Conservation (phyloP, 2,329 filamentous ascomycete species). For the Parasarocladium wereldwijsianum region DNA sequence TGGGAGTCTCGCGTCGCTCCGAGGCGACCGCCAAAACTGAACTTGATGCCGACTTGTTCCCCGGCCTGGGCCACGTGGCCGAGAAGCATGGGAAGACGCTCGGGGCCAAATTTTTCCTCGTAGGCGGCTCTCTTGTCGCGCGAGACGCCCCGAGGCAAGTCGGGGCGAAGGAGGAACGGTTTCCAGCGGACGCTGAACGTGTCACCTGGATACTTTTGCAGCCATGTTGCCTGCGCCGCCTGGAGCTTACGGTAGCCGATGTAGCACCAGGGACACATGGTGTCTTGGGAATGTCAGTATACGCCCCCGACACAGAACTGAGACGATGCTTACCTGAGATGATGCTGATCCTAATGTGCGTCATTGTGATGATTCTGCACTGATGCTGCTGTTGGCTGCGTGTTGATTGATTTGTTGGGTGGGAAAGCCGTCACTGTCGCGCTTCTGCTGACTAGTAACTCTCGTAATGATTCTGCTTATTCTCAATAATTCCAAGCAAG, state of each 20-base stretch:
- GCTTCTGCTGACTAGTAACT: too few species aligned
- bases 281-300: constrained; percentile 18
- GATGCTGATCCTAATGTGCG: constrained; percentile 1
- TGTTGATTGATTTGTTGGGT: too few species aligned
- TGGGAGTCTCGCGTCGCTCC: constrained; percentile 32
- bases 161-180: constrained; percentile 29
- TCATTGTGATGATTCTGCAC: too few species aligned
- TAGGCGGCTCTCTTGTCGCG: constrained; percentile 23
- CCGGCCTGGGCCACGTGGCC: constrained; percentile 17
- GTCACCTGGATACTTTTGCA: constrained; percentile 33
- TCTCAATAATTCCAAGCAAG: too few species aligned
- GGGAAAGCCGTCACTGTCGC: too few species aligned
- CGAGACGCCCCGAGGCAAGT: constrained; percentile 13
- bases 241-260: constrained; percentile 31
- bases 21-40: constrained; percentile 34
- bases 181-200: constrained; percentile 36
- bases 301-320: background rate
- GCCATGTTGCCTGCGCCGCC: constrained; percentile 27
- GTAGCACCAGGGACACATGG: constrained; percentile 37
- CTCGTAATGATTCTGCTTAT: too few species aligned
- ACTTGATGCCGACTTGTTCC: constrained; percentile 21
- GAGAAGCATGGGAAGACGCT: constrained; percentile 29
- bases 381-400: too few species aligned
- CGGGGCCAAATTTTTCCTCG: constrained; percentile 43
- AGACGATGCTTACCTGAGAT: constrained; percentile 1